A percentile compares a stretch with the other conserved stretches of the same genome.
phyloP scores from a whole-genome alignment of 768 basidiomycete species.

The Vishniacozyma victoriae region DNA sequence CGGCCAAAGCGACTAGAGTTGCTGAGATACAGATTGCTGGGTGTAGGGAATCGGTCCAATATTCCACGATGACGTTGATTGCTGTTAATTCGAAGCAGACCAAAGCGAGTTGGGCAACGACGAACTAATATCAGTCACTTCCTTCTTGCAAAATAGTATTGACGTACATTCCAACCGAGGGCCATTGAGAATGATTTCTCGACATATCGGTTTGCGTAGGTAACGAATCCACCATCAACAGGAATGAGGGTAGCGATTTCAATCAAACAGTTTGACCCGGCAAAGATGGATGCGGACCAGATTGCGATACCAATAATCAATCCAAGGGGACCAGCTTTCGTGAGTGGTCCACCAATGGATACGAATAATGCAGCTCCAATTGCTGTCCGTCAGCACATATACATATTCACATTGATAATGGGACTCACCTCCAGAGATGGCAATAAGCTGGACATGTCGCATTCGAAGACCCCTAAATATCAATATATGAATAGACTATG shows the following conservation, averaged over 20 bases:
- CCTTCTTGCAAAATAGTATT: neutral
- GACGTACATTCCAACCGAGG: constrained; percentile 30
- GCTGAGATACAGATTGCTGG: constrained; percentile 24
- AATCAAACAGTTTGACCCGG: constrained; percentile 16
- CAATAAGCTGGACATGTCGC: constrained; percentile 34
- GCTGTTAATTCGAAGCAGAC: constrained; percentile 27
- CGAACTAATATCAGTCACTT: constrained; percentile 3
- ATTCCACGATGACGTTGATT: constrained; percentile 25
- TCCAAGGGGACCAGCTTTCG: constrained; percentile 19
- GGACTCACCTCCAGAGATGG: constrained; percentile 28
- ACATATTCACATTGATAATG: too few species aligned
- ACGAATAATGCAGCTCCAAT: constrained; percentile 29
- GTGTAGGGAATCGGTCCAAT: constrained; percentile 20
- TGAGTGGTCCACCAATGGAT: constrained; percentile 18
- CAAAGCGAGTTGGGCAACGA: constrained; percentile 19
- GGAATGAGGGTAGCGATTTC: constrained; percentile 27
- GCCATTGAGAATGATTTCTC: constrained; percentile 21
- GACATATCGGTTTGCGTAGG: constrained; percentile 20
- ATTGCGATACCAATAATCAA: constrained; percentile 20
- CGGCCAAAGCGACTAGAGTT: constrained; percentile 9
- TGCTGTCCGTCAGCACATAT: too few species aligned
- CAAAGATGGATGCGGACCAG: constrained; percentile 14
- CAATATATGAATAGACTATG: neutral
- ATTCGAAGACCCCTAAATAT: constrained; percentile 20
- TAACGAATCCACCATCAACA: constrained; percentile 22